A percentile compares a stretch with the other conserved stretches of the same genome.
phyloP scores from a whole-genome alignment of 208 protist genomes.

The Trypanosoma theileri region DNA sequence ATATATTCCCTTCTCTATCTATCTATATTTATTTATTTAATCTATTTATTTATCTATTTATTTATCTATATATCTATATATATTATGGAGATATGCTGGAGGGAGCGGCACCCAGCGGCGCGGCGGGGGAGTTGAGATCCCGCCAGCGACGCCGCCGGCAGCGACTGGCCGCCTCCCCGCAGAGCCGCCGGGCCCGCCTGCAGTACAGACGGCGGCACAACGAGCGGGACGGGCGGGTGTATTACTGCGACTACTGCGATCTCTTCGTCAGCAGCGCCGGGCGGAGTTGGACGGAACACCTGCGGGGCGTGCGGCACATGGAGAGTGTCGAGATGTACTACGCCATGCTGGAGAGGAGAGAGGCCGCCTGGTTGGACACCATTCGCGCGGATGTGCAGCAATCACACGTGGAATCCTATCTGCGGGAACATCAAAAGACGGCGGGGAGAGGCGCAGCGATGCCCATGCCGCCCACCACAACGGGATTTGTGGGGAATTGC shows the following conservation, averaged over 20 bases:
- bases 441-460: constrained; percentile 35
- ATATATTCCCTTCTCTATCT: not conserved
- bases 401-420: constrained; percentile 30
- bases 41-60: not conserved
- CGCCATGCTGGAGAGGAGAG: constrained; percentile 45
- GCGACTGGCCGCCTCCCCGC: constrained; percentile 36
- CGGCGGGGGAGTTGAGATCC: no score
- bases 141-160: constrained; percentile 40
- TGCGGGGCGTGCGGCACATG: constrained; percentile 59
- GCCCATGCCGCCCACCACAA: constrained; percentile 30
- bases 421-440: constrained; percentile 32
- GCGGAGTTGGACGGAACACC: constrained; percentile 52
- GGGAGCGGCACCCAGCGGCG: constrained; percentile 23
- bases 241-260: constrained; percentile 90
- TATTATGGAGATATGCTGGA: not conserved
- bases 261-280: constrained; percentile 66
- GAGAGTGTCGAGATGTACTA: constrained; percentile 72
- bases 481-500: constrained; percentile 26
- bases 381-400: constrained; percentile 43
- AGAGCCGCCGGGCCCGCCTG: constrained; percentile 54
- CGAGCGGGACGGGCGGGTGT: constrained; percentile 70
- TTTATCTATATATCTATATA: constrained; percentile 3
- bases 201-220: constrained; percentile 82
- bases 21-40: not conserved
- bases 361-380: constrained; percentile 50